Conservation (phyloP, 2,329 filamentous ascomycete genomes). For the Verticillium longisporum region DNA sequence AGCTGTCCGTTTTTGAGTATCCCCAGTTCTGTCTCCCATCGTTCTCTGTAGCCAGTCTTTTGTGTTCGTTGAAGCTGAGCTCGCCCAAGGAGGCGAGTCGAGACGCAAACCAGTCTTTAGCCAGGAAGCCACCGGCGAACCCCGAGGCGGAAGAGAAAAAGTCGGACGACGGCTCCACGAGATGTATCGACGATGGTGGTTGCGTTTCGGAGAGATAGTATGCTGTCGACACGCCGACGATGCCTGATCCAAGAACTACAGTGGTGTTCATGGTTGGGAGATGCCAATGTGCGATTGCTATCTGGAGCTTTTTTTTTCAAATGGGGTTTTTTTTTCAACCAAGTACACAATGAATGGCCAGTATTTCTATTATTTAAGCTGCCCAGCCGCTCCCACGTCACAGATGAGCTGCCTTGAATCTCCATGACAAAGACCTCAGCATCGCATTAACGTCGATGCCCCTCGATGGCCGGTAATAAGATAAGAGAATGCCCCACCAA, state of each 20-base stretch:
- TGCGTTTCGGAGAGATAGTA: conserved; percentile 58
- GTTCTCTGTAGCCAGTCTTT: conserved; percentile 52
- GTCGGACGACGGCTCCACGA: conserved; percentile 39
- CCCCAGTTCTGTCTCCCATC: conserved; percentile 48
- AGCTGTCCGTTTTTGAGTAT: conserved; percentile 46
- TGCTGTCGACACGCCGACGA: conserved; percentile 65
- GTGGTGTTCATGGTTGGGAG: conserved; percentile 38
- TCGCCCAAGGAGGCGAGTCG: conserved; percentile 51
- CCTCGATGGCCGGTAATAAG: background rate
- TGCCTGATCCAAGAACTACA: conserved; percentile 62
- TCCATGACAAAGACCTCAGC: too few relatives aligned
- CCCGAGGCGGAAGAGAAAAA: conserved; percentile 71
- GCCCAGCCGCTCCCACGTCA: too few relatives aligned
- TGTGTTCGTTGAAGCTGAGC: conserved; percentile 65
- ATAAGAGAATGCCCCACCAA: background rate
- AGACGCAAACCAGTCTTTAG: conserved; percentile 63
- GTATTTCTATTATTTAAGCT: too few relatives aligned
- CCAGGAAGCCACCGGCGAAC: conserved; percentile 67
- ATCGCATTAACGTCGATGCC: background rate
- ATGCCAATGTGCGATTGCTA: too few relatives aligned
- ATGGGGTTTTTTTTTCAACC: too few relatives aligned
- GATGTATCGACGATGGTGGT: conserved; percentile 33
- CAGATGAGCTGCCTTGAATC: background rate
- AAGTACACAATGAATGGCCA: too few relatives aligned
- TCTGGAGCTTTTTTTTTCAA: too few relatives aligned